Evolutionary conservation across 148 eudicot genomes (phyloP).

Genomic region (Vaccinium macrocarpon): DNA sequence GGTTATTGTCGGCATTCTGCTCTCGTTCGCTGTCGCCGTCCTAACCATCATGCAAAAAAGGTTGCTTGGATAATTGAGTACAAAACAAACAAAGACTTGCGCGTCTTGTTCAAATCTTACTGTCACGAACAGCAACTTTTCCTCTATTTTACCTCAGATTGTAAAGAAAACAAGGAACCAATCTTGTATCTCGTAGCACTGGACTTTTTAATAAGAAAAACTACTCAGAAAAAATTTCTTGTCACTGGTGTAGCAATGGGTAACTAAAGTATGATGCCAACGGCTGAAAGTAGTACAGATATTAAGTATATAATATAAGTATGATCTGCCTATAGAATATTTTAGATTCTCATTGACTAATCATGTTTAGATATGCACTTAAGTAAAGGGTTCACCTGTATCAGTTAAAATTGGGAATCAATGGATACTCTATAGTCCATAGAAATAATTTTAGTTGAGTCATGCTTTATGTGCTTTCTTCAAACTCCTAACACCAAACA

Average conservation of each 20-base stretch:
- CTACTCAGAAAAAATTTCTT: not conserved
- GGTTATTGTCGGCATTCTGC: not conserved
- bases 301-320: not conserved
- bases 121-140: not conserved
- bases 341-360: not conserved
- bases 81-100: not conserved
- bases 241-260: not conserved
- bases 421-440: not conserved
- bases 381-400: not conserved
- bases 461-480: not conserved
- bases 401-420: not conserved
- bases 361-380: not conserved
- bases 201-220: not conserved
- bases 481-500: not conserved
- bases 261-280: not conserved
- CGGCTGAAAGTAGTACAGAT: not conserved
- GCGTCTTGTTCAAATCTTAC: not conserved
- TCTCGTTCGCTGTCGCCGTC: not conserved
- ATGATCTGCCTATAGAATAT: not conserved
- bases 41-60: not conserved
- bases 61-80: conserved; percentile 9
- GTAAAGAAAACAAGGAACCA: not conserved
- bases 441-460: not conserved
- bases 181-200: not conserved
- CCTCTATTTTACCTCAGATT: not conserved